Conservation (phyloP, 306 rosid genomes). For the Lathyrus aphaca region DNA sequence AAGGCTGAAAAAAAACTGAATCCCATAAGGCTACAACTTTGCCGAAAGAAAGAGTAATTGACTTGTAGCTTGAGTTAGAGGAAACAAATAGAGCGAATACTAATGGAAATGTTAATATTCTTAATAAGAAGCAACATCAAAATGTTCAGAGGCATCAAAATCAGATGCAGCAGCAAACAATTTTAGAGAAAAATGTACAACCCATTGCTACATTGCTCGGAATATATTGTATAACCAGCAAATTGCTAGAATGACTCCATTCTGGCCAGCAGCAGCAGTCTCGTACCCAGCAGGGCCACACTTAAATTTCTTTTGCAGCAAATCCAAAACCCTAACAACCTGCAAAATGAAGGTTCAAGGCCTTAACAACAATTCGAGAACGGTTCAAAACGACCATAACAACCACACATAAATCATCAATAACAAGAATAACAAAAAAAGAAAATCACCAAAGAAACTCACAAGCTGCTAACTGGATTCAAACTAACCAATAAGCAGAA, state of each 20-base stretch:
- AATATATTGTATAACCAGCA: slow-evolving; percentile 75
- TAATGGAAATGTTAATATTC: slow-evolving; percentile 40
- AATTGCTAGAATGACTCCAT: slow-evolving; percentile 80
- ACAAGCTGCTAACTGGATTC: too few species aligned
- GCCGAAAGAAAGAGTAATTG: slow-evolving; percentile 63
- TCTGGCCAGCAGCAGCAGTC: slow-evolving; percentile 91
- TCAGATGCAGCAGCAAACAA: slow-evolving; percentile 39
- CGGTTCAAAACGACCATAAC: too few species aligned
- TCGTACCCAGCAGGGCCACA: slow-evolving; percentile 67
- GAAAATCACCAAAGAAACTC: too few species aligned
- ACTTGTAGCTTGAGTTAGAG: slow-evolving; percentile 75
- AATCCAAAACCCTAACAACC: slow-evolving; percentile 73
- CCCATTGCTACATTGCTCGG: slow-evolving; percentile 91
- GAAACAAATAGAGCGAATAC: slow-evolving; percentile 62
- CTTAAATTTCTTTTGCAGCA: slow-evolving; percentile 84
- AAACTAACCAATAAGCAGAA: too few species aligned
- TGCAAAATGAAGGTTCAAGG: too few species aligned
- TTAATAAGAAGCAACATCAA: slow-evolving; percentile 57
- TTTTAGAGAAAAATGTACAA: slow-evolving; percentile 75
- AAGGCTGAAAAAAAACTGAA: slow-evolving; percentile 54
- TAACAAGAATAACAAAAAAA: too few species aligned
- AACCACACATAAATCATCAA: too few species aligned
- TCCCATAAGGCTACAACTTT: slow-evolving; percentile 44
- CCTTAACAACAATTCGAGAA: too few species aligned
- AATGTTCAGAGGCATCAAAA: slow-evolving; percentile 42